phyloP scores from a whole-genome alignment of 805 yeast species.

The Dipodascopsis uninucleata region DNA sequence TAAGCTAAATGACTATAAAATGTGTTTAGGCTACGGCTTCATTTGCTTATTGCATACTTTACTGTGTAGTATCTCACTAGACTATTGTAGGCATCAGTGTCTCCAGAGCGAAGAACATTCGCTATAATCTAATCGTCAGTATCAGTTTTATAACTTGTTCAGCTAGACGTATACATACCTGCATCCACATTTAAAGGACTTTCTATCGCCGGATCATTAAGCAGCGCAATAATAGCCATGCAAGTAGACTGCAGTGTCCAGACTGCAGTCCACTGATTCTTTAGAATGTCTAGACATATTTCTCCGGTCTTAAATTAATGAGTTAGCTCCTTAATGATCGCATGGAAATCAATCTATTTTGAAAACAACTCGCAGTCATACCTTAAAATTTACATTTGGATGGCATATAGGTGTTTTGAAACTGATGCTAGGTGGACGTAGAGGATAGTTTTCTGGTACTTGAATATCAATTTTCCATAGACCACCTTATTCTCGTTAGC shows the following conservation, averaged over 20 bases:
- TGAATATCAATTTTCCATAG: constrained; percentile 45
- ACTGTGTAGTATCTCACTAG: constrained; percentile 33
- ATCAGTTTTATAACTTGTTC: neutral
- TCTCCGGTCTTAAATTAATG: constrained; percentile 35
- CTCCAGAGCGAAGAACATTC: constrained; percentile 36
- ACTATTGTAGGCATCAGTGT: constrained; percentile 31
- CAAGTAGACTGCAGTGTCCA: constrained; percentile 40
- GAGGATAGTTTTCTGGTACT: constrained; percentile 45
- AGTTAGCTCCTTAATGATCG: neutral
- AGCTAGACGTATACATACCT: constrained; percentile 26
- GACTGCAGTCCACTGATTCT: constrained; percentile 40
- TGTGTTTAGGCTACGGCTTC: too few relatives aligned
- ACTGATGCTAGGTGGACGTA: constrained; percentile 47
- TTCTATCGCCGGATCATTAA: constrained; percentile 39
- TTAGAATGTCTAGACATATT: constrained; percentile 39
- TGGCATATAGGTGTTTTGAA: constrained; percentile 40
- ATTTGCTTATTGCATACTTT: constrained; percentile 19
- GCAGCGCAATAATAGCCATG: constrained; percentile 38
- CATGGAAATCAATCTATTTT: neutral
- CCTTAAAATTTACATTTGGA: constrained; percentile 39
- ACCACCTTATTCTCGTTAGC: constrained; percentile 41
- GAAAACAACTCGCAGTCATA: too few relatives aligned
- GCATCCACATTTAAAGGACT: constrained; percentile 42
- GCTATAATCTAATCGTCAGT: constrained; percentile 3
- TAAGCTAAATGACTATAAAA: too few relatives aligned